A percentile compares a stretch with the other conserved stretches of the same genome.
Evolutionary conservation across 495 filamentous ascomycete species (phyloP).

Genomic region (Talaromyces stipitatus): DNA sequence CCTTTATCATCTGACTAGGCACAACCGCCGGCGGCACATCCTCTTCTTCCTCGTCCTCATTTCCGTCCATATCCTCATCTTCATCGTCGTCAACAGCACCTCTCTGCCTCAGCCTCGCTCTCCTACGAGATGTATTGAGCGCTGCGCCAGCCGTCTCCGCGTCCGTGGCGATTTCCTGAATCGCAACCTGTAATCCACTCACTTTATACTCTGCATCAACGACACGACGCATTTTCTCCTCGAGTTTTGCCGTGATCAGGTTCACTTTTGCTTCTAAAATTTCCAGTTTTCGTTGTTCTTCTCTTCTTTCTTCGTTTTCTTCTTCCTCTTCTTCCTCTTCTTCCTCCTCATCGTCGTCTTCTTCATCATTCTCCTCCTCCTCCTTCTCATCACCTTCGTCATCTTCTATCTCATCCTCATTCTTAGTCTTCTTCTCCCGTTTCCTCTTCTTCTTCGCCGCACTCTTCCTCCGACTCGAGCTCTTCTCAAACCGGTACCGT

Average conservation of each 20-base stretch:
- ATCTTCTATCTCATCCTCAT: conserved; percentile 2
- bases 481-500: conserved; percentile 19
- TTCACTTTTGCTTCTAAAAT: conserved; percentile 21
- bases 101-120: conserved; percentile 13
- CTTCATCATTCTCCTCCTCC: conserved; percentile 6
- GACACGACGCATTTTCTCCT: conserved; percentile 27
- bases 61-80: conserved; percentile 13
- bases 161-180: conserved; percentile 21
- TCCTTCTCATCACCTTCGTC: conserved; percentile 6
- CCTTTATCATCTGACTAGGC: conserved; percentile 21
- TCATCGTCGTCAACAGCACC: conserved; percentile 11
- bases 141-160: conserved; percentile 15
- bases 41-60: conserved; percentile 17
- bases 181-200: conserved; percentile 20
- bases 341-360: neutral
- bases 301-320: conserved; percentile 5
- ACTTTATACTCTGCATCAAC: conserved; percentile 32
- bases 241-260: conserved; percentile 27
- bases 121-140: conserved; percentile 13
- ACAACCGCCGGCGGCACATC: conserved; percentile 18
- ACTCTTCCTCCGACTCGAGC: conserved; percentile 14
- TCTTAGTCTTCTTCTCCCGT: conserved; percentile 5
- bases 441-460: conserved; percentile 12
- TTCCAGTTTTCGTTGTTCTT: conserved; percentile 16
- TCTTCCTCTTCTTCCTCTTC: conserved; percentile 5